Base-by-base conservation (phyloP, 2,329 filamentous ascomycete species). In the Gremmenia infestans region DNA sequence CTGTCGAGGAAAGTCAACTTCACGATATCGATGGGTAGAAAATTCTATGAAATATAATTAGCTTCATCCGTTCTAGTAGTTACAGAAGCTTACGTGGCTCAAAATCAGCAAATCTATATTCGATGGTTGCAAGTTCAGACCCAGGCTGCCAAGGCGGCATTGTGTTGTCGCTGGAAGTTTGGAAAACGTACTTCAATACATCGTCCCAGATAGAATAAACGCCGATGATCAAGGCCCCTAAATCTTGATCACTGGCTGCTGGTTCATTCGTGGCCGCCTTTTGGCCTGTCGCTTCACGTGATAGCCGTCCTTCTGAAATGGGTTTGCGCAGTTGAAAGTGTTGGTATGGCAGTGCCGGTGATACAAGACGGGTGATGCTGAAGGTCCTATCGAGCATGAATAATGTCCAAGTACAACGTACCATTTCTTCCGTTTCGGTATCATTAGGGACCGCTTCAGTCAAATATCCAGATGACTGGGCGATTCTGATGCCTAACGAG, bases 311-410 rank as follows among this genome's bases (percentile, higher is more conserved):
- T 22, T 55, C 55, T 19, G 57, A 61, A 11, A 19, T 53, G 7
- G 59, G 57, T 22, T 59, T 57, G 1, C 46, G 57, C 2, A 61
- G 49, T 28, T 49, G 57, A 28, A 58, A 61, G 28, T 57, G 52
- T 32, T 54, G 40, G 39, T 59, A 59, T 2, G 53, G 45, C 28
- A 59, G 32, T 5, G 53, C 52, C 23, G 59, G 59, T 7, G 59
- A 59, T 12, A 61, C 54, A 4, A 57, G 47, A 12, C 59, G 56
- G 47, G 54, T 57, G n/a, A 56, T 59, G 25, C 59, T 54, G 19
- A 59, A 61, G 15, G 59, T 61, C 1, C 59, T 52, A 32, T 61
- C 59, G 19, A 61, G 50, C 57, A 59, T 59, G 37, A 61, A 61
- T 6, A 61, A 35, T 4, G 59, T 59, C 59, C 59, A 61, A 6